phyloP scores from a whole-genome alignment of 2,329 filamentous ascomycete genomes.

The Colletotrichum chrysophilum region DNA sequence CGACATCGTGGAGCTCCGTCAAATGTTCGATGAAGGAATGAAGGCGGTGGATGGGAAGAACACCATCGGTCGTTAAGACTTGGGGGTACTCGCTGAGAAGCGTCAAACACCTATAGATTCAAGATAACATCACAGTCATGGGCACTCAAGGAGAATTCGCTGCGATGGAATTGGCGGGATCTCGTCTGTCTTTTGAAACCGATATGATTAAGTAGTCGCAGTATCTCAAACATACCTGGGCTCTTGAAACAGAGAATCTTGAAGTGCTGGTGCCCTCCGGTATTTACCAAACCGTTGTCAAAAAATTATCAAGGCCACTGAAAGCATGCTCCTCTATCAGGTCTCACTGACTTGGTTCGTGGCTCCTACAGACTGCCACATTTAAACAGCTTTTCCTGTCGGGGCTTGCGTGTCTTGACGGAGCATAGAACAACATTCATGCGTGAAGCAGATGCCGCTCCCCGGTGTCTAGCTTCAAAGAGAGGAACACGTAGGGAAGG shows the following conservation, averaged over 20 bases:
- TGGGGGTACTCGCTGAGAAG: too few species aligned
- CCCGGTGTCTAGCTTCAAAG: not conserved
- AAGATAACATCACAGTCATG: too few species aligned
- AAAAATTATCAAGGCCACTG: not conserved
- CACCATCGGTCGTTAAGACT: too few species aligned
- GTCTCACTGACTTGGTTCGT: not conserved
- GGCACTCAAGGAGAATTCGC: too few species aligned
- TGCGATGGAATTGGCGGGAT: too few species aligned
- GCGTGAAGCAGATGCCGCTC: not conserved
- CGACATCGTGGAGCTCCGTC: too few species aligned
- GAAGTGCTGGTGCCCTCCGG: not conserved
- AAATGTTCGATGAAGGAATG: too few species aligned
- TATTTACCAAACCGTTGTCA: not conserved
- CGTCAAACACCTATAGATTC: too few species aligned
- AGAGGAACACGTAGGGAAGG: not conserved
- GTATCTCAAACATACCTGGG: not conserved
- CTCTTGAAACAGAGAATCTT: not conserved
- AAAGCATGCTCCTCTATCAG: not conserved
- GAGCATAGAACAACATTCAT: not conserved
- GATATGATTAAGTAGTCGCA: not conserved
- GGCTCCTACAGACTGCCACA: not conserved
- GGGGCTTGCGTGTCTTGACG: not conserved
- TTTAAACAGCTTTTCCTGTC: fast-evolving
- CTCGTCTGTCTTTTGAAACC: not conserved
- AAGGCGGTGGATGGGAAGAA: too few species aligned